Evolutionary conservation across 2,329 filamentous ascomycete genomes (phyloP), one percentile per base, ranked within the genome.

Genomic region (Talaromyces sp.): DNA sequence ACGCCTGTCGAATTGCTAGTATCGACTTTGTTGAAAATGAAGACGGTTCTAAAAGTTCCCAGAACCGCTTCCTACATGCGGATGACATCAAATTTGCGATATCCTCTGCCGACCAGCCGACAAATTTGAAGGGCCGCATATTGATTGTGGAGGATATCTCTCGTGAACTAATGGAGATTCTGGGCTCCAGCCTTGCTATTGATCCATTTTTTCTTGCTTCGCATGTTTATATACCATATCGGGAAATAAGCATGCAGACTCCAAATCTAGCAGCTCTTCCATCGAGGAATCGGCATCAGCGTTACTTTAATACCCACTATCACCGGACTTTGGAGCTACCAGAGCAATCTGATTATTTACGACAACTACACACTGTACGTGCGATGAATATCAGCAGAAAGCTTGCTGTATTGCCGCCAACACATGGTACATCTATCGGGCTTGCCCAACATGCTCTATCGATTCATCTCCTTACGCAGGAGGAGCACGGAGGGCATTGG

Each of bases 171-270:
- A 41, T 58, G 50, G 46, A 58, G 31, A n/a, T n/a, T 27, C 46
- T 58, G 19, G 56, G 56, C 27, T 52, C 49, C 17, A 51, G 46
- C 27, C 56, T 58, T 29, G 31, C 35, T 13, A 58, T 58, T 9
- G 46, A 58, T n/a, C 56, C 56, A n/a, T 41, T 58, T 38, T 58
- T 58, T 21, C 50, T 58, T 38, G 49, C 55, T 17, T 49, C 32
- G 24, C 55, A 49, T 38, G 41, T 56, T 21, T 43, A 43, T 27
- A 38, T 24, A n/a, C 21, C 35, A 9, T 49, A 27, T 19, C 31
- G 54, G 26, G 24, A 19, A 17, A 43, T 46, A 27, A 56, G 35
- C 35, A 27, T 43, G 21, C 54, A 46, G 24, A 56, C 54, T 26
- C 54, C 35, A 1, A 43, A 56, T 27, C 35, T 56, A n/a, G 54